phyloP scores from a whole-genome alignment of 768 basidiomycete genomes.

The Chlorophyllum brunneum region DNA sequence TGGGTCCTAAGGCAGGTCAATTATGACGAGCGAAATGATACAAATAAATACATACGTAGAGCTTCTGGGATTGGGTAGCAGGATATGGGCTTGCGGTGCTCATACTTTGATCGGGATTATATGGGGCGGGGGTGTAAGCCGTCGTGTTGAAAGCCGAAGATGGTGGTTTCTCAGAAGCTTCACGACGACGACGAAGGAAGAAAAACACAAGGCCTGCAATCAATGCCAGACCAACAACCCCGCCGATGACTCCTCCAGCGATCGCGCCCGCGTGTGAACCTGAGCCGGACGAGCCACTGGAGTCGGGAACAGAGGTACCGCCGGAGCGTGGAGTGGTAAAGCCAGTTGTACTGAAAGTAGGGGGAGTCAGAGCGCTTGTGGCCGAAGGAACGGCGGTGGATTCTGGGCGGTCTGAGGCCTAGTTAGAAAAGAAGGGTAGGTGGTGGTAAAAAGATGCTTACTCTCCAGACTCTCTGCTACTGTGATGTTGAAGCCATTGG shows the following conservation, averaged over 20 bases:
- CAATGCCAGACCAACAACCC: constrained; percentile 41
- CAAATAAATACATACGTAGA: constrained; percentile 32
- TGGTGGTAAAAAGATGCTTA: background rate
- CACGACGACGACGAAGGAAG: constrained; percentile 22
- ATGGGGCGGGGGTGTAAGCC: constrained; percentile 14
- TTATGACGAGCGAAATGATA: background rate
- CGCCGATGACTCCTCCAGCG: constrained; percentile 61
- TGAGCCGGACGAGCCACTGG: background rate
- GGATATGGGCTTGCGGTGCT: constrained; percentile 17
- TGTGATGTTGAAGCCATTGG: constrained; percentile 29
- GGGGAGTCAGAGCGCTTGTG: constrained; percentile 17
- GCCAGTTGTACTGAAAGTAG: constrained; percentile 8
- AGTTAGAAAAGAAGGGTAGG: background rate
- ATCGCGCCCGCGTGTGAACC: constrained; percentile 28
- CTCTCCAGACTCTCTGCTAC: constrained; percentile 27
- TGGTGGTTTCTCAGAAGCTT: constrained; percentile 10
- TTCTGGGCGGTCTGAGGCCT: constrained; percentile 28
- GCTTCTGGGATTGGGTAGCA: constrained; percentile 24
- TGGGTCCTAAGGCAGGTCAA: constrained; percentile 24
- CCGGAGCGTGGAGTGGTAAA: background rate
- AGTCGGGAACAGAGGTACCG: background rate
- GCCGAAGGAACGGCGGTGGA: constrained; percentile 26
- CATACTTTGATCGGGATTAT: constrained; percentile 15
- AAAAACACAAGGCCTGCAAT: constrained; percentile 32
- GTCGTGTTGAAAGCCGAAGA: constrained; percentile 13